phyloP scores from a whole-genome alignment of 1,139 yeast genomes.

The Geotrichum histeridarum region DNA sequence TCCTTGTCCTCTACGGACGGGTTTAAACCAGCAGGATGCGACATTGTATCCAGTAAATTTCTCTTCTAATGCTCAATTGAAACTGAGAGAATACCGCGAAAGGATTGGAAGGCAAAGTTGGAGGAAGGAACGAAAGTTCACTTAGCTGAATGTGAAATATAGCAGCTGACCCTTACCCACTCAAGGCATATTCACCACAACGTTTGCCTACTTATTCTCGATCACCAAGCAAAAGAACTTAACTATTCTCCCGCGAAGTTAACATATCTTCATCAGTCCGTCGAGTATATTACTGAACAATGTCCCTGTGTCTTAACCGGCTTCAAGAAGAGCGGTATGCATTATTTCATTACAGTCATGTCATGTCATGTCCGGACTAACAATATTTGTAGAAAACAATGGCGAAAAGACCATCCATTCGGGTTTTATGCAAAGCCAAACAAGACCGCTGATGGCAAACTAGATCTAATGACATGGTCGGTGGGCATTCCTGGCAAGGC shows the following conservation, averaged over 20 bases:
- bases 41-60: neutral
- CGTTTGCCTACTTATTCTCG: neutral
- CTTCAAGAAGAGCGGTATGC: conserved; percentile 68
- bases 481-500: conserved; percentile 95
- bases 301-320: conserved; percentile 60
- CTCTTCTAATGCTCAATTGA: neutral
- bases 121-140: neutral
- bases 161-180: neutral
- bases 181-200: neutral
- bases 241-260: neutral
- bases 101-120: neutral
- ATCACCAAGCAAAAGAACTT: neutral
- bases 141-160: neutral
- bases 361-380: neutral
- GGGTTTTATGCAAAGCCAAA: conserved; percentile 92
- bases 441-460: conserved; percentile 70
- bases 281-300: conserved; percentile 10
- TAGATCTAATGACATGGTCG: conserved; percentile 82
- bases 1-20: conserved; percentile 31
- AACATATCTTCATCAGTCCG: neutral
- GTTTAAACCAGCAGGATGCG: neutral
- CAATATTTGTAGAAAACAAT: conserved; percentile 58
- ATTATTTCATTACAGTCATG: neutral
- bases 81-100: neutral
- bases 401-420: conserved; percentile 98